Evolutionary conservation across 108 stramenopile genomes (phyloP), one percentile per base, ranked within the genome.

Genomic region (Nitzschia sp.): DNA sequence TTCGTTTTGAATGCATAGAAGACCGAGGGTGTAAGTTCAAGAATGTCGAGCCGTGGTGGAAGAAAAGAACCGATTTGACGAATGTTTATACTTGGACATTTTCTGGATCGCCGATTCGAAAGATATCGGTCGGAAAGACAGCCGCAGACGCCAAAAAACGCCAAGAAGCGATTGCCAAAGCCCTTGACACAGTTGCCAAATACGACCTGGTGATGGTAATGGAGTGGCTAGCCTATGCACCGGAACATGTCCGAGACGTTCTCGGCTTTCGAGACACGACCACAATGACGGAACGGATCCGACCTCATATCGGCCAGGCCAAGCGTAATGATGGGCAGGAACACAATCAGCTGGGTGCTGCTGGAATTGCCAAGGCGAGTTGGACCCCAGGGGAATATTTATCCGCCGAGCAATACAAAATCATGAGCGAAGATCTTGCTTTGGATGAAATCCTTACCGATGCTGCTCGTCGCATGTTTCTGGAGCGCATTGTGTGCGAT

Each of bases 221-320:
- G 88, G 91, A 92, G 60, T 92, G 84, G 86, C 56, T 92, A 53
- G 87, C 86, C n/a, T 92, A 92, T 63, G 82, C 86, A 19, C 83
- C 72, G 41, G 54, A 68, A 9, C 72, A 79, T 53, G 85, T 92
- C 4, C 26, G 41, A 11, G 74, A 75, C n/a, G 80, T 89, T 6
- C 56, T 92, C 66, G 91, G 91, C 1, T 92, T 89, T 73, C 55
- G 76, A 46, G 82, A 92, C 53, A 73, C 83, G 17, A 60, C 71
- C 0, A 72, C 78, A 6, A 53, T 92, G 63, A 92, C 86, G n/a
- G 74, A 84, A 35, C 77, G 87, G 1, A 81, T 88, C 3, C 69
- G 91, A 58, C 91, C 91, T 13, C 91, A 89, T 28, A 89, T 92
- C 45, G 23, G 32, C 2, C 88, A 89, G 60, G 82, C 82, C 23